Evolutionary conservation across 805 yeast species (phyloP), one percentile per base, ranked within the genome.

Genomic region (Yamadazyma akitaensis): DNA sequence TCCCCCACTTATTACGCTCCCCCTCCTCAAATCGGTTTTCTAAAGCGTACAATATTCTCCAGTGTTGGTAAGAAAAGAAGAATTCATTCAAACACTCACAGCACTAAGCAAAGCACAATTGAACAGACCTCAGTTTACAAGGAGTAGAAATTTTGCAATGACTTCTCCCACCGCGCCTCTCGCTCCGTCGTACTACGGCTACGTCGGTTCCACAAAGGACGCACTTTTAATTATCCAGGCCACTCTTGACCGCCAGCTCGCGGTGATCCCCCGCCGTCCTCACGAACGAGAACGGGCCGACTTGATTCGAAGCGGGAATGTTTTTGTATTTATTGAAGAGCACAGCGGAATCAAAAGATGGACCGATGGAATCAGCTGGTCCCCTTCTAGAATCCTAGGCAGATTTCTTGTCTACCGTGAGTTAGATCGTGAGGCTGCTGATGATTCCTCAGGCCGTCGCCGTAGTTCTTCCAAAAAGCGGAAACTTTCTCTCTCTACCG

Each of bases 351-450:
- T 91, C 50, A 87, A 86, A 61, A 74, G 98, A 49, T 91, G 98
- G 98, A 91, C 98, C 1, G 98, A 91, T 59, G 96, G 97, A n/a
- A 79, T 88, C 12, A 73, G 91, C 12, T 91, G 98, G 98, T 82
- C 91, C 2, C 96, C 97, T 0, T 85, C 95, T 2, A 73, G 97
- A 41, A 89, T 91, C 34, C 73, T 89, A 24, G 96, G 96, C 5
- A 74, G 94, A 48, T 91, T 91, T 56, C 69, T 91, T 30, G 83
- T 91, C 10, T 91, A 91, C 63, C 77, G 96, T 24, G 95, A 90
- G 45, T 56, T 71, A 40, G 75, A 72, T 51, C 62, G 64, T 30
- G 63, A 62, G 7, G 31, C 25, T 11, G 37, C 46, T 18, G 44
- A 41, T 9, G 33, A 34, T 17, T 40, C 51, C 72, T 78, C 0